Base-by-base conservation (phyloP, 1,284 basidiomycete species). In the Melanopsichium pennsylvanicum region DNA sequence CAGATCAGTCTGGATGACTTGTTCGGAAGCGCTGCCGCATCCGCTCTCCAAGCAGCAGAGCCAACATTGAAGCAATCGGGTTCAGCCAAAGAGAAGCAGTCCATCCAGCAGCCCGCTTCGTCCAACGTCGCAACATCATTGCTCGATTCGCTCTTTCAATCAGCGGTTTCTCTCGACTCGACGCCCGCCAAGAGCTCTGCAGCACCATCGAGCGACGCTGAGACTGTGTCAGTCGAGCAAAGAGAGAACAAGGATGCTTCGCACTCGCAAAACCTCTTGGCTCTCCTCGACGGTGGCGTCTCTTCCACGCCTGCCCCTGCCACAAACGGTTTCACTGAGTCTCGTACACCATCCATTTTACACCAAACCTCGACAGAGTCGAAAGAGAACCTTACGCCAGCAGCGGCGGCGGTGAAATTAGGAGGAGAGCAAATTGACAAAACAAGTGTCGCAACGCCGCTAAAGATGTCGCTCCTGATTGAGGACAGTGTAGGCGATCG, bases 391-490 rank as follows among this genome's bases (percentile, higher is more conserved):
- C n/a, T n/a, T n/a, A n/a, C n/a, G 27, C 16, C 35, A 15, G 11
- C 26, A 16, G 33, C 6, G 11, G 15, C 27, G 31, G 10, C 48
- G 26, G 50, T 70, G 43, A 55, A 60, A 26, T 25, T 22, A 32
- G 22, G 48, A 16, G 26, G n/a, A n/a, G n/a, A n/a, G n/a, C n/a
- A n/a, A n/a, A n/a, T n/a, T n/a, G n/a, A n/a, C n/a, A n/a, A n/a
- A n/a, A n/a, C n/a, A n/a, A n/a, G n/a, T n/a, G n/a, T n/a, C n/a
- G n/a, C n/a, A n/a, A n/a, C n/a, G n/a, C n/a, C 54, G 36, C 40
- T 59, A 10, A 44, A 86, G 86, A 21, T 86, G 87, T 29, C 79
- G 77, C 56, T 80, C 72, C 41, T 79, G 71, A 75, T 63, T 76
- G 80, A 70, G 81, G 81, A 69, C 72, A 80, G 57, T 81, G 56